Percentiles rank a stretch among this genome's conserved stretches.
phyloP scores from a whole-genome alignment of 2,329 filamentous ascomycete genomes.

The Aspergillus proliferans region DNA sequence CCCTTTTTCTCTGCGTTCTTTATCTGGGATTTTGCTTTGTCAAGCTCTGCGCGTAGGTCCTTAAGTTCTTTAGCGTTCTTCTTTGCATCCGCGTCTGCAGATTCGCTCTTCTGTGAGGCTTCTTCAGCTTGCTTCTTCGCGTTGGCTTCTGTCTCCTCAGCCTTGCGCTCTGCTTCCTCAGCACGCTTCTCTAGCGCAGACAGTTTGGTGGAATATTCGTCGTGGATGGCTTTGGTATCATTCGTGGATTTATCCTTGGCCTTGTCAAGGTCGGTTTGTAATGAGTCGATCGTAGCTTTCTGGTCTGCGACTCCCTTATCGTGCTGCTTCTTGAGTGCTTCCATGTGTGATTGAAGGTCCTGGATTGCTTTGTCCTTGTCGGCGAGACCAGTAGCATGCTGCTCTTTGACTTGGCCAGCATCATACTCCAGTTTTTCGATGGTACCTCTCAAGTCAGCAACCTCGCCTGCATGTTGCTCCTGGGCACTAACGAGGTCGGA shows the following conservation, averaged over 20 bases:
- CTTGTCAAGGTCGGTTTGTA: conserved; percentile 46
- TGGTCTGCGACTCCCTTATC: conserved; percentile 58
- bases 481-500: conserved; percentile 43
- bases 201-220: conserved; percentile 43
- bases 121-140: conserved; percentile 28
- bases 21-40: neutral
- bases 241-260: conserved; percentile 44
- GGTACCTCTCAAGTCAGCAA: conserved; percentile 51
- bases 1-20: too few species aligned
- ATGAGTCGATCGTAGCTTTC: conserved; percentile 50
- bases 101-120: neutral
- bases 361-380: conserved; percentile 55
- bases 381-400: conserved; percentile 52
- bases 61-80: neutral
- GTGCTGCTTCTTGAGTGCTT: conserved; percentile 52
- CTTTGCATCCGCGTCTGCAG: neutral
- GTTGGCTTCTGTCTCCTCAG: conserved; percentile 27
- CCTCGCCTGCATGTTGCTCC: conserved; percentile 47
- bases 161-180: conserved; percentile 29
- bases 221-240: conserved; percentile 53
- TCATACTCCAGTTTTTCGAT: conserved; percentile 51
- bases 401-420: conserved; percentile 26
- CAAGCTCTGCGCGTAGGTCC: neutral
- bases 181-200: conserved; percentile 47
- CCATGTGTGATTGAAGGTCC: conserved; percentile 46